A percentile compares a stretch with the other conserved stretches of the same genome.
phyloP scores from a whole-genome alignment of 2,329 filamentous ascomycete species.

The Fusarium caatingaense region DNA sequence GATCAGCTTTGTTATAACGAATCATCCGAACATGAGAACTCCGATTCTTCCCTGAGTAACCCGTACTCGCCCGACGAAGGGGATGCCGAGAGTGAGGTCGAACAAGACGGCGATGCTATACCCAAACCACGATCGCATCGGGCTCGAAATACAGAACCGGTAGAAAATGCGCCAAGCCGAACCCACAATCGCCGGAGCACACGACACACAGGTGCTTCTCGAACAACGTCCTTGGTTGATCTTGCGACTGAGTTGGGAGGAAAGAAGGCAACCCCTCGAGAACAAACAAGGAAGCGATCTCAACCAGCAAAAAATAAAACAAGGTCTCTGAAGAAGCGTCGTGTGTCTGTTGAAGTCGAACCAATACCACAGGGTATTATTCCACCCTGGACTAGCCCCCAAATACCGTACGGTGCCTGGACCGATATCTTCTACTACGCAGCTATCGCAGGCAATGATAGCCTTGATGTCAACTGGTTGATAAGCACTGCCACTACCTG shows the following conservation, averaged over 20 bases:
- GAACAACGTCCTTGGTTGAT: background rate
- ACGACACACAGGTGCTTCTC: constrained; percentile 27
- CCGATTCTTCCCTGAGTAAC: constrained; percentile 24
- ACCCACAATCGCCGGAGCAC: constrained; percentile 22
- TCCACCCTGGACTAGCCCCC: constrained; percentile 65
- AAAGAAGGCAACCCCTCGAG: background rate
- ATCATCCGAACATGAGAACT: constrained; percentile 24
- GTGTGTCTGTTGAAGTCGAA: constrained; percentile 17
- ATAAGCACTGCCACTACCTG: constrained; percentile 71
- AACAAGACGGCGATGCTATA: constrained; percentile 9
- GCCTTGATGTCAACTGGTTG: constrained; percentile 70
- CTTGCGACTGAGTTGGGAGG: background rate
- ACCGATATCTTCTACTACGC: constrained; percentile 77
- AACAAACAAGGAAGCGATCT: constrained; percentile 32
- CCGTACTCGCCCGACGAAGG: constrained; percentile 7
- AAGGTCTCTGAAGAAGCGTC: constrained; percentile 38
- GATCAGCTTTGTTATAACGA: constrained; percentile 13
- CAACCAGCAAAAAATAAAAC: constrained; percentile 13
- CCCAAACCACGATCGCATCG: constrained; percentile 15
- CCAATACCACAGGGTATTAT: constrained; percentile 48
- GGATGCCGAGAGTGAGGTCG: constrained; percentile 27
- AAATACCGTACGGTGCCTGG: constrained; percentile 75
- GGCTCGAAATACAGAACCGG: background rate
- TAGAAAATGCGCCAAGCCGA: background rate
- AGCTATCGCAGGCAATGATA: constrained; percentile 60